Percentiles rank a stretch among this genome's conserved stretches.
phyloP scores from a whole-genome alignment of 768 basidiomycete genomes.

The Leccinum incarnatum region DNA sequence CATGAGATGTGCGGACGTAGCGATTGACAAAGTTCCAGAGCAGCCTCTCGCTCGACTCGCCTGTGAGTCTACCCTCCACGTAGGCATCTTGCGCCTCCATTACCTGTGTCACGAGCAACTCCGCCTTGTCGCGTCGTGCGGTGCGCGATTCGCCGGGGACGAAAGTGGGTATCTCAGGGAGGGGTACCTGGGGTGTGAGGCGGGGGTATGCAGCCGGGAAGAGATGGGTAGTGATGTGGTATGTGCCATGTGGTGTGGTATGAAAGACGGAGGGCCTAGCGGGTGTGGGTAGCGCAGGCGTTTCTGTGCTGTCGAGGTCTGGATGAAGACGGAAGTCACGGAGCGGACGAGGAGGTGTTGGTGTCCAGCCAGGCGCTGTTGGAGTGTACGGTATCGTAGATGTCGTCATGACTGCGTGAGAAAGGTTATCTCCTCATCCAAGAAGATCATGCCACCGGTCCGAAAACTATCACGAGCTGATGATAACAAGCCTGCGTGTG shows the following conservation, averaged over 20 bases:
- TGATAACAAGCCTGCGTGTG: no score
- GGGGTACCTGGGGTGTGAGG: slow-evolving; percentile 21
- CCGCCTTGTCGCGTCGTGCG: slow-evolving; percentile 12
- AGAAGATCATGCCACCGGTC: no score
- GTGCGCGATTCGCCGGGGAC: neutral
- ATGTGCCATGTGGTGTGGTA: slow-evolving; percentile 12
- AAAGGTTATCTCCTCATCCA: no score
- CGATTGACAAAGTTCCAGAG: slow-evolving; percentile 76
- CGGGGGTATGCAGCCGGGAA: slow-evolving; percentile 31
- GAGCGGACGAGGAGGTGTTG: slow-evolving; percentile 24
- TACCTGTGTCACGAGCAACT: slow-evolving; percentile 19
- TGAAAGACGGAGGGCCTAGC: slow-evolving; percentile 21
- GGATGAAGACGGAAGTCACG: slow-evolving; percentile 14
- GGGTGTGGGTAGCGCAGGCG: slow-evolving; percentile 22
- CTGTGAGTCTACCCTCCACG: slow-evolving; percentile 16
- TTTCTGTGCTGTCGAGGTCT: neutral
- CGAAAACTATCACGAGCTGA: no score
- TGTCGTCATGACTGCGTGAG: neutral
- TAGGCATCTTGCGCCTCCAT: slow-evolving; percentile 14
- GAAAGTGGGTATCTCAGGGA: slow-evolving; percentile 19
- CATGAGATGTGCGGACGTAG: slow-evolving; percentile 40
- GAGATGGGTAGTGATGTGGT: slow-evolving; percentile 29
- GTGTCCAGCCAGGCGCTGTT: slow-evolving; percentile 16
- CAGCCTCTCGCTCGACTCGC: slow-evolving; percentile 26
- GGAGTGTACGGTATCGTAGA: slow-evolving; percentile 21